Evolutionary conservation across 208 protist species (phyloP), one percentile per base, ranked within the genome.

Genomic region (Trypanosoma rangeli): DNA sequence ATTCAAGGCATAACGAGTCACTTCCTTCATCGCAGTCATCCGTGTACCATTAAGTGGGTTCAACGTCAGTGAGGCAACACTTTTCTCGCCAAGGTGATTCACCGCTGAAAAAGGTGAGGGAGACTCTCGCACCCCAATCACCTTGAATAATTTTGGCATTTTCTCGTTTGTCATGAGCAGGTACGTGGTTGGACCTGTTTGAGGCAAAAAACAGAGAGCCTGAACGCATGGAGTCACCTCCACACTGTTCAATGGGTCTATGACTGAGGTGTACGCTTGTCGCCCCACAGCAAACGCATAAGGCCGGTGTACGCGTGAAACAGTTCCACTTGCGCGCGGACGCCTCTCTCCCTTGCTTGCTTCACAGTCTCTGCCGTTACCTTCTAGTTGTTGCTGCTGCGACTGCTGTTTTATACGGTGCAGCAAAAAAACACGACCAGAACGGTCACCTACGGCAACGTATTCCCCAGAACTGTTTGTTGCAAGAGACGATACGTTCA

Each of bases 171-270:
- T 76, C 24, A 83, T 79, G 29, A 96, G 84, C 18, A 96, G 71
- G 67, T 87, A 89, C 31, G 86, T 79, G 13, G 80, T 78, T 61
- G 85, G 80, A 44, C 80, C 70, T 29, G 58, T 54, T 59, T 87
- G 82, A 35, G 92, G 87, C 46, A 96, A 67, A 50, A 96, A 94
- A 31, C 87, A 80, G 46, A 94, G 64, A 31, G 84, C 85, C 37
- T 78, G 87, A 56, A 96, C 80, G 44, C 73, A 84, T 15, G 89
- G 89, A 44, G 82, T 79, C 53, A 96, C 87, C 67, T 94, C 84
- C 28, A 88, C 80, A 63, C 85, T 96, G 78, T 90, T 94, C 35
- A 96, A 78, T 3, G 92, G 87, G 70, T 94, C 89, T 73, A 96
- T 93, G 44, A 93, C 82, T 4, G 86, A 86, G 31, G 80, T 80